Base-by-base conservation (phyloP, 2,329 filamentous ascomycete species). In the Beauveria sp. region DNA sequence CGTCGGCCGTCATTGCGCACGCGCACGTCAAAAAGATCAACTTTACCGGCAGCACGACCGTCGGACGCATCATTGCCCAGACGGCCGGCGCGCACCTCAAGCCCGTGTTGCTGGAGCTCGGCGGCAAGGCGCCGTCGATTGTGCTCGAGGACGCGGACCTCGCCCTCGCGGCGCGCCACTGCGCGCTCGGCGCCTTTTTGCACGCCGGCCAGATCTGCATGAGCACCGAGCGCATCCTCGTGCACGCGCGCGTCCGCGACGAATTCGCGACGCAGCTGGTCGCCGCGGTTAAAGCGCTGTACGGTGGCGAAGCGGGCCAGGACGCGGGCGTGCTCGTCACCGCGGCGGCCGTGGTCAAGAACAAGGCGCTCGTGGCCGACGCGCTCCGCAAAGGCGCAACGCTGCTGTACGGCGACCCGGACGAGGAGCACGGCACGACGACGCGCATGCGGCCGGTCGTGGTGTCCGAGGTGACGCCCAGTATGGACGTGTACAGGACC, bases 401-500 rank as follows among this genome's bases (percentile, higher is more conserved):
- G 10, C 65, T 80, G 10, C 54, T 80, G 3, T 68, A 73, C 40
- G 77, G 77, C 48, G 68, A 74, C 45, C 53, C 64, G 6, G 64
- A 69, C 4, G 70, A 73, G 22, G 62, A 38, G 34, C 34, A 16
- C 14, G 14, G 65, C 38, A 67, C 45, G 10, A 20, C 10, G 60
- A 72, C 72, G 50, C 71, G 70, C 60, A 77, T 89, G 77, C 80
- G 81, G 2, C 86, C 88, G 2, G 75, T 88, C 61, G 81, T 91
- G 58, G 76, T 93, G 0, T 83, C 83, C 16, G 82, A 80, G 61
- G 83, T 91, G 6, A 38, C 66, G 62, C n/a, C 52, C 57, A 0
- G 64, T 1, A 91, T 91, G 88, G 83, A 88, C 59, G 72, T 93
- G 18, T 91, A 86, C 72, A 75, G 81, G 67, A 85, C 82, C 1